phyloP scores from a whole-genome alignment of 2,329 filamentous ascomycete species.

The Capronia coronata region DNA sequence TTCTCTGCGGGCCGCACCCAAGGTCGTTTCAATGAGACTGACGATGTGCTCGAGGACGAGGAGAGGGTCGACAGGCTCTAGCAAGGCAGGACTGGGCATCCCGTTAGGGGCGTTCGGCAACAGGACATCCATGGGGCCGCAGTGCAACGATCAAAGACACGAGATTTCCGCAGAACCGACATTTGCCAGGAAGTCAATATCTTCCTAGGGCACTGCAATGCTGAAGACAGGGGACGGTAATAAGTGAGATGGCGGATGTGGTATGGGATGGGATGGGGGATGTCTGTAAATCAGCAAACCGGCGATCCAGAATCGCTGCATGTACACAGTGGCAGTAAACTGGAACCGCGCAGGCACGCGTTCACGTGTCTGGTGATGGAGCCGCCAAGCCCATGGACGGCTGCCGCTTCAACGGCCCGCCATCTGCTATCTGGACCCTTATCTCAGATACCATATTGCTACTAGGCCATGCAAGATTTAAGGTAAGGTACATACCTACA shows the following conservation, averaged over 20 bases:
- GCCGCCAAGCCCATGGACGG: neutral
- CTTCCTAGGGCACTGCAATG: constrained; percentile 25
- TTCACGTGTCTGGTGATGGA: neutral
- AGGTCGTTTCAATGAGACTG: constrained; percentile 63
- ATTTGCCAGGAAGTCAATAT: constrained; percentile 16
- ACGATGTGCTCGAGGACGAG: constrained; percentile 66
- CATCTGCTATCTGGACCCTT: neutral
- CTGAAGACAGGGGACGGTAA: constrained; percentile 10
- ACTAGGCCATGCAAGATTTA: too few species aligned
- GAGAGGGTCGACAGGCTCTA: constrained; percentile 53
- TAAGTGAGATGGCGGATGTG: neutral
- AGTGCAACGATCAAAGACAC: constrained; percentile 4
- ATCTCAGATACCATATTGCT: neutral
- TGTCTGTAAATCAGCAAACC: neutral
- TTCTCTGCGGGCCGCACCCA: constrained; percentile 70
- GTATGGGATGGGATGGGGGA: neutral
- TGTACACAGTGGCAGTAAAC: neutral
- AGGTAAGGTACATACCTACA: too few species aligned
- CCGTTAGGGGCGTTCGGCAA: constrained; percentile 25
- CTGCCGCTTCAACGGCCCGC: neutral
- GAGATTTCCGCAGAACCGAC: constrained; percentile 7
- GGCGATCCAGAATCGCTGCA: neutral
- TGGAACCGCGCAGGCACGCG: constrained; percentile 2
- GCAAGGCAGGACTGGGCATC: constrained; percentile 8
- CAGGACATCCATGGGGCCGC: constrained; percentile 25